These are phyloP conservation scores for Lantana camara DNA, from an alignment of 257 asterid genomes.

Conservation along the genomic window DNA sequence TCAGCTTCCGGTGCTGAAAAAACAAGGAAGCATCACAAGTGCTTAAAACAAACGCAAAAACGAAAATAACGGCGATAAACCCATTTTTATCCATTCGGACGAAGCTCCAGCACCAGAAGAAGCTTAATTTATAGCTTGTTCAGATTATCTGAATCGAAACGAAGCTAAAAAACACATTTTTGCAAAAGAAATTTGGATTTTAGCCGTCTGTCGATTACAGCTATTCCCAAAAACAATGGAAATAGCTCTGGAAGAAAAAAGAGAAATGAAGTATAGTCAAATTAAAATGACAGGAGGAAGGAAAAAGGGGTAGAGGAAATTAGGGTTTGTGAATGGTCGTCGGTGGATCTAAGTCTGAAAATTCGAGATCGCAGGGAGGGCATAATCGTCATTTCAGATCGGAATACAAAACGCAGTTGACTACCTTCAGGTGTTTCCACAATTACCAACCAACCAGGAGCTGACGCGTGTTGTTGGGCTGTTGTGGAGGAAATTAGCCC, in stretches of 20 bases:
- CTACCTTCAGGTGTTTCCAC: neutral
- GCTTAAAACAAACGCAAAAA: constrained; percentile 33
- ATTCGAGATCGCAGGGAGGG: constrained; percentile 28
- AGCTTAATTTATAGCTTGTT: constrained; percentile 21
- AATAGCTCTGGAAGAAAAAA: neutral
- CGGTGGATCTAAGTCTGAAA: constrained; percentile 33
- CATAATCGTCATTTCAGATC: constrained; percentile 29
- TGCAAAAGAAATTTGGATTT: constrained; percentile 18
- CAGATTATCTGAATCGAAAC: constrained; percentile 32
- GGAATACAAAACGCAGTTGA: constrained; percentile 1
- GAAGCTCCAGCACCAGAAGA: constrained; percentile 9
- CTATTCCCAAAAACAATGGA: constrained; percentile 16
- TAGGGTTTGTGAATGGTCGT: constrained; percentile 33
- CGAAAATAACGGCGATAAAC: constrained; percentile 28
- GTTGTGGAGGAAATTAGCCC: constrained; percentile 7
- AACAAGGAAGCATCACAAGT: constrained; percentile 36
- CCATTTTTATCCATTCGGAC: constrained; percentile 37
- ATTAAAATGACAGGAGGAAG: neutral
- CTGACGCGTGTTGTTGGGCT: constrained; percentile 27
- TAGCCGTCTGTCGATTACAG: constrained; percentile 1
- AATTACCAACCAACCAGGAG: neutral
- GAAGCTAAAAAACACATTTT: constrained; percentile 32
- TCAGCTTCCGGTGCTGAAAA: constrained; percentile 34
- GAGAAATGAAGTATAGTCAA: neutral
- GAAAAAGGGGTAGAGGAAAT: constrained; percentile 3